These are phyloP conservation scores for Candida albicans DNA, from an alignment of 1,139 yeast genomes.

Conservation along the genomic window DNA sequence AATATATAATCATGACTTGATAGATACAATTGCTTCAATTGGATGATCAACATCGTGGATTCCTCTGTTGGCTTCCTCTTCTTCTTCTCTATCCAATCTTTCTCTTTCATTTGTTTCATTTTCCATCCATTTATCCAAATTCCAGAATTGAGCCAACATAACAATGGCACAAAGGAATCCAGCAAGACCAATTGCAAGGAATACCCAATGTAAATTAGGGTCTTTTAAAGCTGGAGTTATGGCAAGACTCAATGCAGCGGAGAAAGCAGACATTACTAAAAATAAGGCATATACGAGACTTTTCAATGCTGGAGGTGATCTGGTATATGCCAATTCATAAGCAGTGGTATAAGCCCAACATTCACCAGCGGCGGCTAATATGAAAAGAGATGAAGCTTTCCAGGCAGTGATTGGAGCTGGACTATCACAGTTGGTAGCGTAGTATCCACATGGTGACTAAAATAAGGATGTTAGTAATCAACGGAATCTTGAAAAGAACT, in stretches of 20 bases:
- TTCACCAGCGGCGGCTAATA: slow-evolving; percentile 63
- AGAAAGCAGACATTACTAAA: slow-evolving; percentile 57
- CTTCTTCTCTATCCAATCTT: slow-evolving; percentile 15
- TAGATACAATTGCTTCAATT: neutral
- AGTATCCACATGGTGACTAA: slow-evolving; percentile 39
- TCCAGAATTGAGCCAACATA: slow-evolving; percentile 51
- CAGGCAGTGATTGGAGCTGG: slow-evolving; percentile 58
- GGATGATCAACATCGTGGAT: slow-evolving; percentile 1
- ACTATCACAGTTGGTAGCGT: slow-evolving; percentile 49
- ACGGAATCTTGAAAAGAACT: too few relatives aligned
- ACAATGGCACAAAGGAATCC: slow-evolving; percentile 42
- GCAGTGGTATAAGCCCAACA: slow-evolving; percentile 69
- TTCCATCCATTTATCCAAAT: slow-evolving; percentile 54
- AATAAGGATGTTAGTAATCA: too few relatives aligned
- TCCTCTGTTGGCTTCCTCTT: slow-evolving; percentile 2
- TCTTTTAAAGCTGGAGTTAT: slow-evolving; percentile 54
- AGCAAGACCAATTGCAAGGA: slow-evolving; percentile 50
- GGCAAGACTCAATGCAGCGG: slow-evolving; percentile 60
- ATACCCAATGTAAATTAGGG: slow-evolving; percentile 57
- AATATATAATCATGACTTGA: neutral
- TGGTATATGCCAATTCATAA: slow-evolving; percentile 68
- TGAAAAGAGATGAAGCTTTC: slow-evolving; percentile 52
- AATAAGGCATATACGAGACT: slow-evolving; percentile 68
- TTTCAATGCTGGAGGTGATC: slow-evolving; percentile 67
- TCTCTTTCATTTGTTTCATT: slow-evolving; percentile 36